Conservation (phyloP, 2,329 filamentous ascomycete species). For the Claviceps capensis region DNA sequence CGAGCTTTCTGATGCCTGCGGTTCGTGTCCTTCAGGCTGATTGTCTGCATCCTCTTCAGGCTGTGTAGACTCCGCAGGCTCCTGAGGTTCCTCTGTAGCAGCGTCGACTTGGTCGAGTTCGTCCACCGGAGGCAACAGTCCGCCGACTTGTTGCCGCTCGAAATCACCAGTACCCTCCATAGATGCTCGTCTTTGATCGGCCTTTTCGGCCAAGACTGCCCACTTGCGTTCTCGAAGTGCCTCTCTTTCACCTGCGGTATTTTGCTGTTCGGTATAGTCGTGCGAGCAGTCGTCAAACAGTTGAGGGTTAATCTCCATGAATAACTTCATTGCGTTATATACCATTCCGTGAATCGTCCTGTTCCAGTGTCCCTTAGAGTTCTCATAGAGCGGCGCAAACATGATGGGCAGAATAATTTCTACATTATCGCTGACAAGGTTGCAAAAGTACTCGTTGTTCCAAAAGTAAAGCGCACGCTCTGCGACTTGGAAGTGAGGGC, state of each 20-base stretch:
- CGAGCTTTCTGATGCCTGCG: slow-evolving; percentile 45
- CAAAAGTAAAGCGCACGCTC: slow-evolving; percentile 97
- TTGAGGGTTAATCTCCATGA: slow-evolving; percentile 99
- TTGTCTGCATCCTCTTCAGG: slow-evolving; percentile 65
- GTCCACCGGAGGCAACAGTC: slow-evolving; percentile 41
- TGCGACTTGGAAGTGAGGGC: slow-evolving; percentile 96
- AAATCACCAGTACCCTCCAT: slow-evolving; percentile 19
- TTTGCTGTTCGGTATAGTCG: slow-evolving; percentile 93
- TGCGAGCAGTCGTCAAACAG: slow-evolving; percentile 98
- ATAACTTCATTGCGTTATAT: slow-evolving; percentile 98
- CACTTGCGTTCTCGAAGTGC: slow-evolving; percentile 73
- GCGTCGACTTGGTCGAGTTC: slow-evolving; percentile 75
- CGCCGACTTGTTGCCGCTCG: slow-evolving; percentile 23
- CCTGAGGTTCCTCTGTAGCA: slow-evolving; percentile 68
- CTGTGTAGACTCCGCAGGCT: slow-evolving; percentile 78
- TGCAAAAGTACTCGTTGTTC: slow-evolving; percentile 99
- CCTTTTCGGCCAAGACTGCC: slow-evolving; percentile 73
- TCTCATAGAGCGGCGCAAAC: slow-evolving; percentile 97
- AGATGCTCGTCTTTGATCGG: slow-evolving; percentile 48
- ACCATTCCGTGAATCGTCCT: slow-evolving; percentile 99
- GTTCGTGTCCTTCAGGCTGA: slow-evolving; percentile 40
- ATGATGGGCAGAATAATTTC: slow-evolving; percentile 98
- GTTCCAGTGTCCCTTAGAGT: slow-evolving; percentile 99
- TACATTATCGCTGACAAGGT: slow-evolving; percentile 96
- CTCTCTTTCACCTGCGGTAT: slow-evolving; percentile 75